phyloP scores from a whole-genome alignment of 1,139 yeast species.

The Yamadazyma triangularis region DNA sequence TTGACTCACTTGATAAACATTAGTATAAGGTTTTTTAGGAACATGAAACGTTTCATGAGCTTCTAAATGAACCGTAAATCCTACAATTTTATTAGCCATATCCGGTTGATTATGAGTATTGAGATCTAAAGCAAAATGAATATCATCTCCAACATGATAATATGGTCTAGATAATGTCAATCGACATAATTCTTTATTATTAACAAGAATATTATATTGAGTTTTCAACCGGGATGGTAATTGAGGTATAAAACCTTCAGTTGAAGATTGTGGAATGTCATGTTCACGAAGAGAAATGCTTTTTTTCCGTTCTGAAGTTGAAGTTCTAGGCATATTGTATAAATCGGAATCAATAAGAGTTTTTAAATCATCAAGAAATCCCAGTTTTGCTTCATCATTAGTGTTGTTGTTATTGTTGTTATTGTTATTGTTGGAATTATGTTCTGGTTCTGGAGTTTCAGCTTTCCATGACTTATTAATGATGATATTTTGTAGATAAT shows the following conservation, averaged over 20 bases:
- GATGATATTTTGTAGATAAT: slow-evolving; percentile 22
- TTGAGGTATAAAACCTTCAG: slow-evolving; percentile 23
- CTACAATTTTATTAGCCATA: slow-evolving; percentile 23
- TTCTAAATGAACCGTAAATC: slow-evolving; percentile 33
- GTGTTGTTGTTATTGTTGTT: slow-evolving; percentile 1
- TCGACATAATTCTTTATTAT: slow-evolving; percentile 29
- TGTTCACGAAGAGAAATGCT: slow-evolving; percentile 18
- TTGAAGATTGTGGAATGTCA: slow-evolving; percentile 9
- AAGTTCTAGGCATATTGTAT: slow-evolving; percentile 30
- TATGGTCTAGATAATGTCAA: slow-evolving; percentile 37
- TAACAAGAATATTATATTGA: slow-evolving; percentile 36
- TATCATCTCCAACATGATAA: slow-evolving; percentile 48
- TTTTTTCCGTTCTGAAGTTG: slow-evolving; percentile 27
- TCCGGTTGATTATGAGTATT: slow-evolving; percentile 12
- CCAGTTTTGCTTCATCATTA: slow-evolving; percentile 8
- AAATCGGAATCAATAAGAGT: slow-evolving; percentile 30
- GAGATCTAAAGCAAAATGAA: slow-evolving; percentile 28
- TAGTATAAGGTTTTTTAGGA: slow-evolving; percentile 14
- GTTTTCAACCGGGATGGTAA: slow-evolving; percentile 30
- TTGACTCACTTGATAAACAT: slow-evolving; percentile 37
- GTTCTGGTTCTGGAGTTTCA: slow-evolving; percentile 3
- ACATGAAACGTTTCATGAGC: slow-evolving; percentile 37
- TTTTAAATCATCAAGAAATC: slow-evolving; percentile 31
- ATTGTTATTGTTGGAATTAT: slow-evolving; percentile 1
- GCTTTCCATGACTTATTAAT: slow-evolving; percentile 32